phyloP scores from a whole-genome alignment of 306 rosid species.

The Leucaena leucocephala region DNA sequence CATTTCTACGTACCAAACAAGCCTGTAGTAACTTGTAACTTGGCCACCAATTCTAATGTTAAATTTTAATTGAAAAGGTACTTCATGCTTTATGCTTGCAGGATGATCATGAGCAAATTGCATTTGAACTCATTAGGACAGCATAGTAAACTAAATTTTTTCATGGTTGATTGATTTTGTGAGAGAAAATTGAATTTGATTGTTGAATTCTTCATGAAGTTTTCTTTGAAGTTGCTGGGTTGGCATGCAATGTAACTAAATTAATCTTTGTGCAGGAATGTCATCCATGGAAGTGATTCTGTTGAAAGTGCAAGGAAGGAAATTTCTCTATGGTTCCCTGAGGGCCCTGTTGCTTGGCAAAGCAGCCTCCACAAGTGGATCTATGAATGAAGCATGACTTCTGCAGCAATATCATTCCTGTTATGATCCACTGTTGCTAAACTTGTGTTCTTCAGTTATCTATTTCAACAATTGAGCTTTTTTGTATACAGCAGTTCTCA shows the following conservation, averaged over 20 bases:
- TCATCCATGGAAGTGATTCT: conserved; percentile 94
- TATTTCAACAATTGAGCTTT: neutral
- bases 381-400: conserved; percentile 52
- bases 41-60: neutral
- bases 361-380: conserved; percentile 81
- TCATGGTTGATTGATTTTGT: neutral
- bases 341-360: conserved; percentile 75
- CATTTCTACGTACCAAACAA: neutral
- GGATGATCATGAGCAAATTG: neutral
- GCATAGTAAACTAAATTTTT: neutral
- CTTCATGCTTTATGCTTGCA: conserved; percentile 4
- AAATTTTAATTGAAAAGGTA: neutral
- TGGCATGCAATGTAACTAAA: neutral
- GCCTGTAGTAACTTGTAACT: neutral
- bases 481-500: neutral
- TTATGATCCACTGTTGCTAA: conserved; percentile 21
- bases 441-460: neutral
- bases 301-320: conserved; percentile 84
- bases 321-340: conserved; percentile 92
- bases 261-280: conserved; percentile 57
- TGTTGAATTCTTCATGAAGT: neutral
- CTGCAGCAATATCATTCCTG: neutral
- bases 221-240: neutral
- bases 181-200: neutral
- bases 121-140: neutral